These are phyloP conservation scores for Ustilago bromivora DNA, from an alignment of 1,284 basidiomycete species.

Conservation along the genomic window DNA sequence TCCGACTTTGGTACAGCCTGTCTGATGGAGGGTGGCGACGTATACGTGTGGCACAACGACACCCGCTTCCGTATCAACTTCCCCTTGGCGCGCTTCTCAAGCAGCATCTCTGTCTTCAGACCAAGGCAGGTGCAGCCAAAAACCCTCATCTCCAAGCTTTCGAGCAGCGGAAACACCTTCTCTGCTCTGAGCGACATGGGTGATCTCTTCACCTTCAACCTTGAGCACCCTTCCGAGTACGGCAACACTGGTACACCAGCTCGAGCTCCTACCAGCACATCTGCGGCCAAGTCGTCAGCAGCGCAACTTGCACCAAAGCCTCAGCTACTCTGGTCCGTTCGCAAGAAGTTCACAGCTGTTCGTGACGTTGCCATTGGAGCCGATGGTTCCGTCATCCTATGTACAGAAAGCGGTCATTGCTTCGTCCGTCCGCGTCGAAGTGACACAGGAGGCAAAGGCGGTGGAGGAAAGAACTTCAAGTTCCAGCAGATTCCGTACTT, in stretches of 20 bases:
- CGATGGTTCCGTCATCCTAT: constrained; percentile 89
- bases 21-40: constrained; percentile 80
- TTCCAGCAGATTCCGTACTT: constrained; percentile 85
- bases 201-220: constrained; percentile 88
- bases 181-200: constrained; percentile 88
- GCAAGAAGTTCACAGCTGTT: constrained; percentile 83
- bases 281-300: constrained; percentile 24
- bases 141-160: constrained; percentile 81
- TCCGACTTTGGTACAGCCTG: constrained; percentile 84
- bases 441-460: constrained; percentile 42
- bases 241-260: constrained; percentile 27
- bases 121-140: constrained; percentile 63
- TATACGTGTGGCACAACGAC: constrained; percentile 85
- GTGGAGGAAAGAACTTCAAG: constrained; percentile 69
- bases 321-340: constrained; percentile 89
- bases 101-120: constrained; percentile 75
- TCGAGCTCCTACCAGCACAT: constrained; percentile 14
- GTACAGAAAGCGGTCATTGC: constrained; percentile 93
- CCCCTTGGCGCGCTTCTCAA: constrained; percentile 47
- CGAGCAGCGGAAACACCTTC: constrained; percentile 83
- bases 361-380: constrained; percentile 88
- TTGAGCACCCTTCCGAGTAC: constrained; percentile 67
- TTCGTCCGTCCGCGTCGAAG: constrained; percentile 74
- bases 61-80: constrained; percentile 78
- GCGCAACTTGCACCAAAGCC: constrained; percentile 74